Evolutionary conservation across 768 basidiomycete genomes (phyloP).

Genomic region (Tubosaeta brunneosetosa): DNA sequence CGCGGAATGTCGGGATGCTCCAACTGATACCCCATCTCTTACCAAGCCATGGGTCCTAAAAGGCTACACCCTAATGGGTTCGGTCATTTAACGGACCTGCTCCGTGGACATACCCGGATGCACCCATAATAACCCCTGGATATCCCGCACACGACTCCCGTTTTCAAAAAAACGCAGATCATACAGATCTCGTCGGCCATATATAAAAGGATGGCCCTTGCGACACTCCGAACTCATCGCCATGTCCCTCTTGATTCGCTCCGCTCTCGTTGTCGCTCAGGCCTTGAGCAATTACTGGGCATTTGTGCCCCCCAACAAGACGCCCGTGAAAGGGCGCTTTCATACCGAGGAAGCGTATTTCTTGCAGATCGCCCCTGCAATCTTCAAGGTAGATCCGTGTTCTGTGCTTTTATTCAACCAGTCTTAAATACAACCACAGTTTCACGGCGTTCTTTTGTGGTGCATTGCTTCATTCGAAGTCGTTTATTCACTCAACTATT

Average conservation of each 20-base stretch:
- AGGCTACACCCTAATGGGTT: not conserved
- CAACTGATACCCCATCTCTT: not conserved
- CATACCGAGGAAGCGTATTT: slow-evolving; percentile 49
- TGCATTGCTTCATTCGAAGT: slow-evolving; percentile 48
- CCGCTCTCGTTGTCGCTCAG: slow-evolving; percentile 46
- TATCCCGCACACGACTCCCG: not conserved
- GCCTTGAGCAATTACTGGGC: slow-evolving; percentile 49
- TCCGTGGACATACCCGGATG: not conserved
- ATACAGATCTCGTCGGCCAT: not conserved
- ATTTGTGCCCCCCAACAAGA: slow-evolving; percentile 54
- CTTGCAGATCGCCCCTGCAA: slow-evolving; percentile 50
- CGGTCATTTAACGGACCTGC: not conserved
- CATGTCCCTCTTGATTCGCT: slow-evolving; percentile 47
- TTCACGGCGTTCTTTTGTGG: slow-evolving; percentile 48
- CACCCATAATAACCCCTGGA: not conserved
- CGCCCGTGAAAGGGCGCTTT: slow-evolving; percentile 45
- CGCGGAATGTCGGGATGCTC: not conserved
- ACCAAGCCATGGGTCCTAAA: not conserved
- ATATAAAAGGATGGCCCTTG: slow-evolving; percentile 17
- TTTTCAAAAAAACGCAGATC: slow-evolving; percentile 2
- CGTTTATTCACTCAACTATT: slow-evolving; percentile 35
- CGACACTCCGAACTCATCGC: not conserved
- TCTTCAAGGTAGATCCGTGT: slow-evolving; percentile 44
- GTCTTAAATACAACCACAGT: slow-evolving; percentile 27
- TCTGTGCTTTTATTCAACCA: not conserved